phyloP scores from a whole-genome alignment of 2,329 filamentous ascomycete species.

The Trichoderma lentiforme region DNA sequence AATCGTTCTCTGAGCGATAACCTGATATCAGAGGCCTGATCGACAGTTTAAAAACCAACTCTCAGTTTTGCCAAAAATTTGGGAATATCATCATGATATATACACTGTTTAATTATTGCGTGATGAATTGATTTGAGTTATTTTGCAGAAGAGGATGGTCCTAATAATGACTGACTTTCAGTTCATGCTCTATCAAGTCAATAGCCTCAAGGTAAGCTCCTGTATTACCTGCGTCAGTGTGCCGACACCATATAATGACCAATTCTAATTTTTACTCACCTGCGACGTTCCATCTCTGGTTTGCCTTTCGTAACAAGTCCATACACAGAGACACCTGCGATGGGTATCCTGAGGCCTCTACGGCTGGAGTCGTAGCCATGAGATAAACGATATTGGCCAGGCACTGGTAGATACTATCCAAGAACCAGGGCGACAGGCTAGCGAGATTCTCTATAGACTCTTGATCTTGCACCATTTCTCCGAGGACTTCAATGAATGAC shows the following conservation, averaged over 20 bases:
- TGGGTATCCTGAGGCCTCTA: background rate
- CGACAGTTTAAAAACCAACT: too few species aligned
- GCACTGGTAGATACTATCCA: constrained; percentile 12
- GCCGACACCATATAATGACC: fast-evolving
- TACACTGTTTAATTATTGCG: background rate
- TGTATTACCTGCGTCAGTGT: background rate
- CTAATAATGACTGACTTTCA: constrained; percentile 5
- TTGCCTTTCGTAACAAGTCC: constrained; percentile 2
- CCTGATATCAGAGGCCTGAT: background rate
- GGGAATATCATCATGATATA: background rate
- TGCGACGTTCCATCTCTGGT: constrained; percentile 15
- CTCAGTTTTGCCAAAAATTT: background rate
- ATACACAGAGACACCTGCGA: background rate
- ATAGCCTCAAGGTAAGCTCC: constrained; percentile 13
- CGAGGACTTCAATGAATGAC: background rate
- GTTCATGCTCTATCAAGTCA: constrained; percentile 2
- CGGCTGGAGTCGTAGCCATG: background rate
- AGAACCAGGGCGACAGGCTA: constrained; percentile 16
- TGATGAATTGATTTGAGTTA: background rate
- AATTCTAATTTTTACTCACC: background rate
- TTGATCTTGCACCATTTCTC: background rate
- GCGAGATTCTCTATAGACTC: background rate
- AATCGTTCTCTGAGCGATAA: background rate
- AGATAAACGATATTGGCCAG: constrained; percentile 10
- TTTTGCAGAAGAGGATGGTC: background rate